Evolutionary conservation across 305 asterid species (phyloP), one percentile per base, ranked within the genome.

Genomic region (Fraxinus angustifolia): DNA sequence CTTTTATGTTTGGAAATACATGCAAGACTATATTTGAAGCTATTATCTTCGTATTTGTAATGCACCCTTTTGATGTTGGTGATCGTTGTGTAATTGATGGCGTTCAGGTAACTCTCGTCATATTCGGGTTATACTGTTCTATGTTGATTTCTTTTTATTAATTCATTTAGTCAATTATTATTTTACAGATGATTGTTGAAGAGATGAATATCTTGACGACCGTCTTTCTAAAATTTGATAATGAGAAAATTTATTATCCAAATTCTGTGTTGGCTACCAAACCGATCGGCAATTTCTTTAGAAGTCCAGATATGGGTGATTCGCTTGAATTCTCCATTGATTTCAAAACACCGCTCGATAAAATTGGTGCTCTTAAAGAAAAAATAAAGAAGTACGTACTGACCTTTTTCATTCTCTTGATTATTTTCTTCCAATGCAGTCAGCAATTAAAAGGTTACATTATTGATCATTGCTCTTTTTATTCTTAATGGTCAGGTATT

Each of bases 191-290:
- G 88, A 26, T 73, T 40, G 88, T 85, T 28, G 88, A 85, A 36
- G 84, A 85, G 88, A 82, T 82, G 86, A 85, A 82, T 34, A 80
- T 85, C 33, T 28, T 85, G 80, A 80, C 86, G 8, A 85, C 84
- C 0, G 70, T 73, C 35, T 85, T 85, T 81, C 45, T 85, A 85
- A 85, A 62, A 53, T 28, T 34, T 80, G 82, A 85, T 77, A 85
- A 85, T 36, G 79, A 82, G 12, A 76, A 80, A 81, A 31, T 82
- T 74, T 85, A 82, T 67, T 85, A 82, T 42, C 88, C 88, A 0
- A 82, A 85, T 56, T 4, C 76, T 3, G 48, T 80, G 53, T 82
- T 85, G 62, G 67, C 88, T 16, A 80, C 82, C 10, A 79, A 79
- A 60, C 84, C 86, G 2, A 80, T 85, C 82, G 50, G 82, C 79